phyloP scores from a whole-genome alignment of 441 rosid species.

The Erodium moschatum region DNA sequence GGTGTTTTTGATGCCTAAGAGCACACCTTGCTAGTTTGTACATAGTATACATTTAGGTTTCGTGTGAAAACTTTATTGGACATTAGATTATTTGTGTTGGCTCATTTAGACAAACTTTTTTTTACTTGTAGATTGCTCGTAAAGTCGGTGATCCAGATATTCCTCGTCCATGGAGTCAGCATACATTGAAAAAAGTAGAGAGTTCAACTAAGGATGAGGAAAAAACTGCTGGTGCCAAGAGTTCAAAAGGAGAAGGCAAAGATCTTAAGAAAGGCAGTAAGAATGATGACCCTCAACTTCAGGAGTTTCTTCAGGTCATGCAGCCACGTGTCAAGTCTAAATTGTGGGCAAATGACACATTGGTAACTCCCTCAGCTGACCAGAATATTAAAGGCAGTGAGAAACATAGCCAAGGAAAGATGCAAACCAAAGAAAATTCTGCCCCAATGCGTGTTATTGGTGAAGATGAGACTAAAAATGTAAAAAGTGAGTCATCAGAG shows the following conservation, averaged over 20 bases:
- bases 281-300: slow-evolving; percentile 40
- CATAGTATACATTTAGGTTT: neutral
- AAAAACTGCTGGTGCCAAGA: slow-evolving; percentile 21
- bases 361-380: slow-evolving; percentile 29
- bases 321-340: slow-evolving; percentile 63
- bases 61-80: neutral
- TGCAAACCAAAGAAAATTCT: slow-evolving; percentile 24
- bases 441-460: slow-evolving; percentile 14
- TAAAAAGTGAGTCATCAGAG: slow-evolving; percentile 22
- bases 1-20: neutral
- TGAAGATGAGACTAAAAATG: slow-evolving; percentile 16
- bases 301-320: slow-evolving; percentile 79
- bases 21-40: neutral
- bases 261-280: slow-evolving; percentile 25
- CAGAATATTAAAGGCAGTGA: slow-evolving; percentile 21
- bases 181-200: slow-evolving; percentile 44
- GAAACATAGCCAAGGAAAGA: slow-evolving; percentile 26
- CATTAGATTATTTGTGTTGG: neutral
- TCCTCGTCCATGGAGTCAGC: slow-evolving; percentile 85
- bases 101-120: slow-evolving; percentile 8
- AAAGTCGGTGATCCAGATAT: slow-evolving; percentile 53
- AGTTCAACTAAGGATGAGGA: slow-evolving; percentile 24
- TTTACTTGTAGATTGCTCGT: slow-evolving; percentile 49
- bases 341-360: slow-evolving; percentile 69
- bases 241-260: slow-evolving; percentile 27